Evolutionary conservation across 1,139 yeast genomes (phyloP), one percentile per base, ranked within the genome.

Genomic region (Candida tetrigidarum): DNA sequence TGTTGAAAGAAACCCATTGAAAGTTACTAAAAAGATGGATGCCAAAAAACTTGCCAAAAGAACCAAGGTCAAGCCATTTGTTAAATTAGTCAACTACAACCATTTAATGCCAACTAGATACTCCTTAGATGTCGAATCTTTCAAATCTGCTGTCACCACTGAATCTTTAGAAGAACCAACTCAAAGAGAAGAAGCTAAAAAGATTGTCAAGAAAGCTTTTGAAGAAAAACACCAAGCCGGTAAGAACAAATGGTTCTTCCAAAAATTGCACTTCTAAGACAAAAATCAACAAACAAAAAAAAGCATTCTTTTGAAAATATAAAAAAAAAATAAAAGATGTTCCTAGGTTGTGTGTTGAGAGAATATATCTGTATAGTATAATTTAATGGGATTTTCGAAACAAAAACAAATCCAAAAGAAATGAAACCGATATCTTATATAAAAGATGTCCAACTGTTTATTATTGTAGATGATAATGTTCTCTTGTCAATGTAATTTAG

Each of bases 101-200:
- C 99, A 95, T 80, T 83, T 95, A 77, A 86, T 95, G 96, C 99
- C 99, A 82, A 95, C 99, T 70, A 93, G 99, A 85, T 95, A 95
- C 89, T 84, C 96, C 54, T 85, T 95, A 69, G 98, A 93, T 74
- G 95, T 93, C 67, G 98, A 93, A 75, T 79, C 92, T 62, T 86
- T 95, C 84, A 93, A 93, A 85, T 70, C 87, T 66, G 87, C 84
- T 67, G 90, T 95, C 69, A 80, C 97, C 62, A 80, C 95, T 63
- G 98, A 92, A 76, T 83, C 98, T 67, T 88, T 95, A 76, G 84
- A 83, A 72, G 98, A 95, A 84, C 97, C 98, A 79, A 83, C 98
- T 60, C 97, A 92, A 81, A 89, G 96, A 78, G 96, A 86, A 79
- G 97, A 92, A 76, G 98, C 99, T 73, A 95, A 92, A 89, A 93